These are phyloP conservation scores for Leptodermis oblonga DNA, from an alignment of 257 asterid genomes.

Conservation along the genomic window DNA sequence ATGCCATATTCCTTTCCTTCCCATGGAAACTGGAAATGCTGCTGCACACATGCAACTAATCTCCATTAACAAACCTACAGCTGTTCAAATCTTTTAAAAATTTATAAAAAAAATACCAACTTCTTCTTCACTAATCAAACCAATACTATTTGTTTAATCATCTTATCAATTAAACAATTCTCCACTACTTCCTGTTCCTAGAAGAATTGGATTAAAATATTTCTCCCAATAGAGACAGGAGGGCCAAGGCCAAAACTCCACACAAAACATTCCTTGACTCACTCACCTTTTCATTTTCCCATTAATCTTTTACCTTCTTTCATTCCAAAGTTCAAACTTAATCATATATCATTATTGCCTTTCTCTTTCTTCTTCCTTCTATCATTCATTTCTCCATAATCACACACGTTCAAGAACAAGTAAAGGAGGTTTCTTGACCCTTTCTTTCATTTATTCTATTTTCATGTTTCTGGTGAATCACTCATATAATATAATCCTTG, in stretches of 20 bases:
- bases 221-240: neutral
- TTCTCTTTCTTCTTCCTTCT: neutral
- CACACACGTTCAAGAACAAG: neutral
- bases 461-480: neutral
- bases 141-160: too few species aligned
- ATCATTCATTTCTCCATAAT: neutral
- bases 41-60: too few species aligned
- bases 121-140: too few species aligned
- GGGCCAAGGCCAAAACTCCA: neutral
- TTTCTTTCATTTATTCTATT: neutral
- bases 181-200: neutral
- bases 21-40: neutral
- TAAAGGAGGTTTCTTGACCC: constrained; percentile 7
- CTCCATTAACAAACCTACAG: neutral
- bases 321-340: neutral
- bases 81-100: too few species aligned
- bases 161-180: too few species aligned
- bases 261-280: constrained; percentile 14
- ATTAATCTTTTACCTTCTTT: neutral
- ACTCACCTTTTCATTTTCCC: constrained; percentile 7
- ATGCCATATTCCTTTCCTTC: neutral
- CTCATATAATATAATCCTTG: neutral
- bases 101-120: too few species aligned
- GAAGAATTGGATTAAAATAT: neutral
- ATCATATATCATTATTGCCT: constrained; percentile 4